Evolutionary conservation across 2,329 filamentous ascomycete genomes (phyloP).

Genomic region (Botrytis hyacinthi): DNA sequence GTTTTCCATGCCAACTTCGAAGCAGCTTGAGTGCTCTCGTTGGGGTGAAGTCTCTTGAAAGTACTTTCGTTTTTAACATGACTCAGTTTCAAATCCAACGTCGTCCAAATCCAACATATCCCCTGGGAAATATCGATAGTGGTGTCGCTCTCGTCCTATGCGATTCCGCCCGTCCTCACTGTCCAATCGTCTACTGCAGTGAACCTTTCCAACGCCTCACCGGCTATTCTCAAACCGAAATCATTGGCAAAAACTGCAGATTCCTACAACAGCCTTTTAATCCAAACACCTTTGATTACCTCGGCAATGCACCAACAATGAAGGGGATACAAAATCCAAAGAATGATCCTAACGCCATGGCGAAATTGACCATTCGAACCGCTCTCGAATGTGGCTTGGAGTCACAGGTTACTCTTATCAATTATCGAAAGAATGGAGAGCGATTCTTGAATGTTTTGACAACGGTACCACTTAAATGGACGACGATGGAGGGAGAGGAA

Average conservation of each 20-base stretch:
- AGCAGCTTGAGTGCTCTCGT: not conserved
- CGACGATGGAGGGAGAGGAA: constrained; percentile 35
- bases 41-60: not conserved
- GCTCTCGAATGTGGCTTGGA: constrained; percentile 72
- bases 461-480: constrained; percentile 89
- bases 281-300: constrained; percentile 48
- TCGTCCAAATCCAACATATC: constrained; percentile 77
- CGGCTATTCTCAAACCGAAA: constrained; percentile 83
- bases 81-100: constrained; percentile 58
- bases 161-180: constrained; percentile 83
- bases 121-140: constrained; percentile 86
- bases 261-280: constrained; percentile 77
- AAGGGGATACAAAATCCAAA: constrained; percentile 59
- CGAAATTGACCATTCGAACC: constrained; percentile 76
- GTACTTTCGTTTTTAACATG: not conserved
- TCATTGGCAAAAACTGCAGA: constrained; percentile 85
- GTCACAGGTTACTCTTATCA: constrained; percentile 86
- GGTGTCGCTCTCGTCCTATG: constrained; percentile 93
- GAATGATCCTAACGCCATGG: constrained; percentile 66
- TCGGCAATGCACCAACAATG: not conserved
- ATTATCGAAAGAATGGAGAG: constrained; percentile 89
- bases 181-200: constrained; percentile 90
- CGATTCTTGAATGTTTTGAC: constrained; percentile 91
- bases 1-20: constrained; percentile 30
- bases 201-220: constrained; percentile 91